Evolutionary conservation across 495 filamentous ascomycete genomes (phyloP).

Genomic region (Podospora pseudoanserina): DNA sequence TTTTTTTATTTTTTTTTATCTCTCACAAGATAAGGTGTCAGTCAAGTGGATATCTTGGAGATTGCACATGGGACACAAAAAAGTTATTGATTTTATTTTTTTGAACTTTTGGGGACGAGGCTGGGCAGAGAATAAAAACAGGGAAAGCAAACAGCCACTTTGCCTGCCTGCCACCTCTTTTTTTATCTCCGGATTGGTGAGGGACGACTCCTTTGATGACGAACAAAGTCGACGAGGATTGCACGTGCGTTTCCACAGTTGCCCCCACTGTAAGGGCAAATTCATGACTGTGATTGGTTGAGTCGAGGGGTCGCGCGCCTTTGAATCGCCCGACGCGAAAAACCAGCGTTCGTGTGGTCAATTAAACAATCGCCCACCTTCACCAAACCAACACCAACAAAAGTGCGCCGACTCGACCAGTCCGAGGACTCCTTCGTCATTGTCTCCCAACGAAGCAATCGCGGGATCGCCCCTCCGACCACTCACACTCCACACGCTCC

Average conservation of each 20-base stretch:
- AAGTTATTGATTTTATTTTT: too few relatives aligned
- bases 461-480: background rate
- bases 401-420: background rate
- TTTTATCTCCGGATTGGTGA: slow-evolving; percentile 10
- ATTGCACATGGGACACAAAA: background rate
- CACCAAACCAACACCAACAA: background rate
- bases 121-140: too few relatives aligned
- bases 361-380: slow-evolving; percentile 28
- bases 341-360: slow-evolving; percentile 25
- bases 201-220: slow-evolving; percentile 15
- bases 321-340: slow-evolving; percentile 30
- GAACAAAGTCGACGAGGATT: slow-evolving; percentile 13
- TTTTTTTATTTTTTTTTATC: background rate
- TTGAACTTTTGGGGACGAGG: too few relatives aligned
- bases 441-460: background rate
- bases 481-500: background rate
- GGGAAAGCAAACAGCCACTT: background rate
- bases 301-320: slow-evolving; percentile 23
- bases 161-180: background rate
- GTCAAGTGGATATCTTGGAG: background rate
- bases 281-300: background rate
- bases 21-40: background rate
- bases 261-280: slow-evolving; percentile 9
- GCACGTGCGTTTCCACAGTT: slow-evolving; percentile 25
- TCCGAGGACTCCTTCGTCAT: background rate